Percentiles rank a stretch among this genome's conserved stretches.
phyloP scores from a whole-genome alignment of 1,284 basidiomycete genomes.

The Sanghuangporus weigelae region DNA sequence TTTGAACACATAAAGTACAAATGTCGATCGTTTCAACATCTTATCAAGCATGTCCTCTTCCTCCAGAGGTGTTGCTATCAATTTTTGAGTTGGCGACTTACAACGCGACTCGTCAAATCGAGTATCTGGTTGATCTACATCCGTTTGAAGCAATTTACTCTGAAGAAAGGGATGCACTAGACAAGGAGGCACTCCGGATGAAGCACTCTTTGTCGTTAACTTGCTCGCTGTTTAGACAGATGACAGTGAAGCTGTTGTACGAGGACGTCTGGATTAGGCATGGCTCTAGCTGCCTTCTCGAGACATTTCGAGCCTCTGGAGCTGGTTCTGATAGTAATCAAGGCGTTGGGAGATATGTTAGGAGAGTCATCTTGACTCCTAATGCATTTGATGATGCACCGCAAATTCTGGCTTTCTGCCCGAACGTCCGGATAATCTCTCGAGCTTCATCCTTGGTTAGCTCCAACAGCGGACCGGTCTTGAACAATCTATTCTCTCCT shows the following conservation, averaged over 20 bases:
- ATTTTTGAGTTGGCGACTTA: constrained; percentile 5
- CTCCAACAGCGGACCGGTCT: background rate
- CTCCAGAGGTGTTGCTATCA: background rate
- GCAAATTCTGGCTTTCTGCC: background rate
- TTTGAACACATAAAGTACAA: background rate
- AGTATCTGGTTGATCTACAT: background rate
- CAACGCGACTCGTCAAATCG: background rate
- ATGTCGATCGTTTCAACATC: background rate
- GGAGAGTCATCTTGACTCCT: background rate
- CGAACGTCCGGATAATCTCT: background rate
- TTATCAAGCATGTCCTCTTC: background rate
- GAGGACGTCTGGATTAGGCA: constrained; percentile 7
- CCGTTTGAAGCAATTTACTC: background rate
- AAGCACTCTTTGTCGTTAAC: background rate
- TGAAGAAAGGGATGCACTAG: background rate
- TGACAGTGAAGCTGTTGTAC: background rate
- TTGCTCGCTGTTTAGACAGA: background rate
- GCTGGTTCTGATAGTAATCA: background rate
- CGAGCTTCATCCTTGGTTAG: background rate
- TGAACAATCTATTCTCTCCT: background rate
- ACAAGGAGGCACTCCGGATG: background rate
- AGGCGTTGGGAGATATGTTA: background rate
- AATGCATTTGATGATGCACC: background rate
- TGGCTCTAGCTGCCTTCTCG: background rate
- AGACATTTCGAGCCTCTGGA: background rate